Base-by-base conservation (phyloP, 441 rosid species). In the Arabidopsis lyrata region DNA sequence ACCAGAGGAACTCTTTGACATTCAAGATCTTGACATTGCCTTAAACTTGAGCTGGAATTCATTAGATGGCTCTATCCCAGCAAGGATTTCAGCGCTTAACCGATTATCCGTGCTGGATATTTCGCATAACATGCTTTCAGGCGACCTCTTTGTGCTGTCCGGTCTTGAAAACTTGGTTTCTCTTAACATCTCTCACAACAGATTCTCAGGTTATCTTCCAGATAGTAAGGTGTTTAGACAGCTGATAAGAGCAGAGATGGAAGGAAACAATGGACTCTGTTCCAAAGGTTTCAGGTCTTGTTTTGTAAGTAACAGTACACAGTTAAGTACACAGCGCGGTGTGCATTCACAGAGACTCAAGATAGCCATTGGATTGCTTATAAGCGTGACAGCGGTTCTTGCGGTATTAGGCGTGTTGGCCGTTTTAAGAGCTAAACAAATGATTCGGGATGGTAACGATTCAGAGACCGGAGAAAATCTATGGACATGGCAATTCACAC, bases 401-500 rank as follows among this genome's bases (percentile, higher is more conserved):
- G 82, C 87, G 12, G 70, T 86, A 41, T 78, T 88, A 57, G 96
- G 92, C 27, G 78, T 82, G 2, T 66, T 88, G 24, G 91, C 90
- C 39, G 80, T 91, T 64, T 31, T 86, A 39, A 65, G 92, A 22
- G 88, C 90, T 9, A 77, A 89, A 44, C 86, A 80, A 78, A 70
- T 81, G 66, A 64, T 80, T 27, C 79, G 66, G 27, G 87, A 86
- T 10, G 88, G 78, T 59, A 83, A 81, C 27, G 93, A 86, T 48
- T 88, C 90, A 0, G 96, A 90, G 77, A 70, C 65, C 2, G 93
- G 84, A 72, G 87, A 84, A 2, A 83, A 77, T 66, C 73, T 86
- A 11, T 83, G 85, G 84, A 90, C 88, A 56, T 89, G 90, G 95
- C 86, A 89, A 32, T 83, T 89, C 82, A 89, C 90, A 41, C 92